A percentile compares a stretch with the other conserved stretches of the same genome.
Evolutionary conservation across 495 filamentous ascomycete genomes (phyloP).

Genomic region (Penicillium dipodomyicola): DNA sequence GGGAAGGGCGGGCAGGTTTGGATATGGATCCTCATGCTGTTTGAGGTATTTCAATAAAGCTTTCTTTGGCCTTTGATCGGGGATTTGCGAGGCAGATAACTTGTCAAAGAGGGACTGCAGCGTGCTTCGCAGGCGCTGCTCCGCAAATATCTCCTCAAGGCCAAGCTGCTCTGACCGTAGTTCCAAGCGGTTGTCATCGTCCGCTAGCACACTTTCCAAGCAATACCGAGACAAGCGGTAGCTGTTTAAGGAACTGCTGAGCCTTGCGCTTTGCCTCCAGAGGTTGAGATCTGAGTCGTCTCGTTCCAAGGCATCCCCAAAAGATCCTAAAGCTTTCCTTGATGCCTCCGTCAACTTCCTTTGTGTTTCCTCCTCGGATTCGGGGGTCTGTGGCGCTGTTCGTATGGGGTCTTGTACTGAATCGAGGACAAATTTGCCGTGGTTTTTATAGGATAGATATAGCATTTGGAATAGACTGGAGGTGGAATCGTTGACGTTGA

Average conservation of each 20-base stretch:
- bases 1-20: slow-evolving; percentile 64
- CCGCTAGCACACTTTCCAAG: slow-evolving; percentile 84
- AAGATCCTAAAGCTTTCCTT: slow-evolving; percentile 53
- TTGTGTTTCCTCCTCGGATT: slow-evolving; percentile 40
- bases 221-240: slow-evolving; percentile 78
- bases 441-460: slow-evolving; percentile 92
- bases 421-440: slow-evolving; percentile 86
- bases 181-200: slow-evolving; percentile 71
- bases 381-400: slow-evolving; percentile 26
- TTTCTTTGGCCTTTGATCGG: slow-evolving; percentile 63
- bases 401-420: slow-evolving; percentile 51
- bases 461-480: slow-evolving; percentile 84
- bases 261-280: slow-evolving; percentile 82
- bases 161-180: slow-evolving; percentile 72
- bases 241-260: slow-evolving; percentile 74
- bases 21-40: slow-evolving; percentile 70
- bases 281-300: slow-evolving; percentile 92
- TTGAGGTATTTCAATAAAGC: slow-evolving; percentile 61
- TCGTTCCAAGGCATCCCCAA: slow-evolving; percentile 74
- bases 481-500: slow-evolving; percentile 57
- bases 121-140: slow-evolving; percentile 69
- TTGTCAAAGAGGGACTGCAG: slow-evolving; percentile 68
- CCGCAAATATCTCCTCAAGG: slow-evolving; percentile 81
- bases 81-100: slow-evolving; percentile 62
- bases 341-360: slow-evolving; percentile 26